Evolutionary conservation across 257 asterid species (phyloP).

Genomic region (Buddleja alternifolia): DNA sequence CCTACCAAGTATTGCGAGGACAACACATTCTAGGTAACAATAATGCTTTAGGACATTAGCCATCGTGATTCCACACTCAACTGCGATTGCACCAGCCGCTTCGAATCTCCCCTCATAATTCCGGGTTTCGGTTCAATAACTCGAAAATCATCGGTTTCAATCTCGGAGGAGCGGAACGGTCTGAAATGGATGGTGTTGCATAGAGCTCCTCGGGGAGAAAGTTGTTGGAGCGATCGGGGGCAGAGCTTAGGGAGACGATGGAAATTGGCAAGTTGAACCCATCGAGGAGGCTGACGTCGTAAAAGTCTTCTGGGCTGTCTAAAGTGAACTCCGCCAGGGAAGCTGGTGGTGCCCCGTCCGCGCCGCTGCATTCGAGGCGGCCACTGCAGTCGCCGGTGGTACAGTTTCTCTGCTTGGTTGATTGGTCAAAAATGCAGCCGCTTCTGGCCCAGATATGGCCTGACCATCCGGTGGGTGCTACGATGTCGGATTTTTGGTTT

Average conservation of each 20-base stretch:
- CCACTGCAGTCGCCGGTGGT: conserved; percentile 67
- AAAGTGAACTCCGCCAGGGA: conserved; percentile 73
- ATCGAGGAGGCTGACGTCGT: conserved; percentile 70
- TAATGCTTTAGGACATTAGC: no score
- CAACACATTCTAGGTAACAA: no score
- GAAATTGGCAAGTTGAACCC: conserved; percentile 60
- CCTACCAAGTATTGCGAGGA: no score
- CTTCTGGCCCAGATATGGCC: conserved; percentile 79
- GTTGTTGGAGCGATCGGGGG: no score
- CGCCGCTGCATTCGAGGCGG: conserved; percentile 47
- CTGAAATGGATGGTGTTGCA: no score
- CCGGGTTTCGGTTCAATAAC: conserved; percentile 56
- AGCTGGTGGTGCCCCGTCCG: conserved; percentile 66
- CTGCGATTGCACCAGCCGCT: conserved; percentile 82
- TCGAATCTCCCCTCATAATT: conserved; percentile 63
- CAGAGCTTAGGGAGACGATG: conserved; percentile 45
- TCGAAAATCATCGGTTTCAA: no score
- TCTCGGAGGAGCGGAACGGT: no score
- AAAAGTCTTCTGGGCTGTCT: conserved; percentile 52
- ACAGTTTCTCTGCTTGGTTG: conserved; percentile 56
- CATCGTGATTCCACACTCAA: conserved; percentile 96
- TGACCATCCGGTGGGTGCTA: conserved; percentile 69
- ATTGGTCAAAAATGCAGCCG: conserved; percentile 64
- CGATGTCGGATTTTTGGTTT: conserved; percentile 7
- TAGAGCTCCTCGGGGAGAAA: no score